Conservation (phyloP, 2,329 filamentous ascomycete genomes). For the Hypoxylon rubiginosum region DNA sequence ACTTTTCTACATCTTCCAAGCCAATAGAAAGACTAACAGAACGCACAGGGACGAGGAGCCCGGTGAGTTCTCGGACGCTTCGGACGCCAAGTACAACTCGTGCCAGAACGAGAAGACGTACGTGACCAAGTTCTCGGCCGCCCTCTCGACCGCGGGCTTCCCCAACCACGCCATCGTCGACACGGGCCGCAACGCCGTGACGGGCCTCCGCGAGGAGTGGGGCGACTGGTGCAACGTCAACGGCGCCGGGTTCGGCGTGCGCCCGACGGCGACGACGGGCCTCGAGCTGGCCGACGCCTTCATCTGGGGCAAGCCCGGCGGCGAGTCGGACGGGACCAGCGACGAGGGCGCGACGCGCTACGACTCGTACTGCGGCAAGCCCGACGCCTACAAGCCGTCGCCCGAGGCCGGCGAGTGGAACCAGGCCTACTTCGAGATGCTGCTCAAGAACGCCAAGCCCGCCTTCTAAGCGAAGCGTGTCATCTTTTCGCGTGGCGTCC, state of each 20-base stretch:
- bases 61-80: conserved; percentile 51
- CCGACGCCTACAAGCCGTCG: conserved; percentile 71
- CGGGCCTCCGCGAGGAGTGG: conserved; percentile 65
- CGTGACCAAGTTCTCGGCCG: conserved; percentile 74
- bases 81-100: conserved; percentile 61
- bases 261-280: conserved; percentile 68
- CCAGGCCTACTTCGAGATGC: conserved; percentile 70
- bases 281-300: conserved; percentile 69
- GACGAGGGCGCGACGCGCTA: conserved; percentile 61
- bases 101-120: conserved; percentile 71
- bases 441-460: conserved; percentile 68
- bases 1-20: conserved; percentile 40
- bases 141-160: conserved; percentile 66
- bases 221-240: conserved; percentile 74
- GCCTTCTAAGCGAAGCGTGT: conserved; percentile 59
- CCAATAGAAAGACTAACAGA: conserved; percentile 17
- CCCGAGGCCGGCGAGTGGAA: conserved; percentile 82
- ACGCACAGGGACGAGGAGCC: conserved; percentile 47
- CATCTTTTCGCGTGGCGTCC: conserved; percentile 22
- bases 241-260: conserved; percentile 69
- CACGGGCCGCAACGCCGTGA: conserved; percentile 57
- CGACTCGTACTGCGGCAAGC: conserved; percentile 67
- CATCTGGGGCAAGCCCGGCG: conserved; percentile 74
- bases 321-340: conserved; percentile 61
- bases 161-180: conserved; percentile 56